phyloP scores from a whole-genome alignment of 805 yeast species.

The Saccharomycopsis sp. region DNA sequence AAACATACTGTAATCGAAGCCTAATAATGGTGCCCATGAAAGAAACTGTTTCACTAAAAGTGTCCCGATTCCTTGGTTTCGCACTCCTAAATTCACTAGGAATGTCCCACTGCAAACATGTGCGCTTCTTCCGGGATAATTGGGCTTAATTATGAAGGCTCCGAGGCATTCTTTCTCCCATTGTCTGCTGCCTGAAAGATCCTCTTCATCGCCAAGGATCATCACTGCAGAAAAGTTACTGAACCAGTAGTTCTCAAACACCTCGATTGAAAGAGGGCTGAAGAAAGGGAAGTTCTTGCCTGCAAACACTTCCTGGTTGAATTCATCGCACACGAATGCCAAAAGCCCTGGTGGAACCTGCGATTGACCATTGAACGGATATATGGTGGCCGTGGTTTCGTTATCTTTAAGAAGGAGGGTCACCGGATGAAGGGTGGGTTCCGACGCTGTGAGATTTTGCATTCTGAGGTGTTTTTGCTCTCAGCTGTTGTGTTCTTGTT shows the following conservation, averaged over 20 bases:
- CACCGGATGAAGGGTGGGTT: conserved; percentile 45
- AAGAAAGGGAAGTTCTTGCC: conserved; percentile 79
- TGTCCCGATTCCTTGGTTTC: conserved; percentile 88
- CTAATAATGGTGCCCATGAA: conserved; percentile 87
- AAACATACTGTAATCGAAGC: conserved; percentile 78
- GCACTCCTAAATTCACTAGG: conserved; percentile 84
- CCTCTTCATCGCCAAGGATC: conserved; percentile 69
- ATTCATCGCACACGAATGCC: conserved; percentile 83
- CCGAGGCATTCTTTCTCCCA: conserved; percentile 96
- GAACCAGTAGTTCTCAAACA: conserved; percentile 85
- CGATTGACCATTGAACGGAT: conserved; percentile 64
- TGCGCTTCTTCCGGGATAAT: conserved; percentile 87
- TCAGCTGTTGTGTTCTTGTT: not conserved
- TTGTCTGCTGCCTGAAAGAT: conserved; percentile 35
- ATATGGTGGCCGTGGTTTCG: conserved; percentile 87
- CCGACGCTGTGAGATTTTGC: not conserved
- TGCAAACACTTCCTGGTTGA: conserved; percentile 83
- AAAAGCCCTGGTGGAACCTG: conserved; percentile 73
- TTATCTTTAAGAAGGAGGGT: conserved; percentile 81
- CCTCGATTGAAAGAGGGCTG: conserved; percentile 67
- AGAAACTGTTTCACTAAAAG: conserved; percentile 77
- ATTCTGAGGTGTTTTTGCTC: not conserved
- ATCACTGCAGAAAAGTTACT: conserved; percentile 72
- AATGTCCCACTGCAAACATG: conserved; percentile 90
- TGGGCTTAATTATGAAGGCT: conserved; percentile 75